A percentile compares a stretch with the other conserved stretches of the same genome.
Conservation (phyloP, 2,329 filamentous ascomycete genomes). For the Ophiocordyceps unilateralis region DNA sequence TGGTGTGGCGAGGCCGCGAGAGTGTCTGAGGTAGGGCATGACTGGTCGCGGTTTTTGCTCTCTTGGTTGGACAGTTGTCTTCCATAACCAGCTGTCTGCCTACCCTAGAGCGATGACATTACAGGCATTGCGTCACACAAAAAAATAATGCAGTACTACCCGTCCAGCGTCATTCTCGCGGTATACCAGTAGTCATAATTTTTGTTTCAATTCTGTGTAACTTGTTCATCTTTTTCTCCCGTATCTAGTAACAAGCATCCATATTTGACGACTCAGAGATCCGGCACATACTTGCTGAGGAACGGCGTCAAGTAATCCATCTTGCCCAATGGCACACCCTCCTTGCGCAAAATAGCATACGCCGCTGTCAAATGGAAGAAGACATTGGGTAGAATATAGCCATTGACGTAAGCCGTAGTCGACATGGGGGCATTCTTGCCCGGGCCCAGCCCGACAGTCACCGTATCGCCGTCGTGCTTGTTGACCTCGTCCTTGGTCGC, state of each 20-base stretch:
- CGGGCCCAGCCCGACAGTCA: constrained; percentile 15
- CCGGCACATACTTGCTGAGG: constrained; percentile 8
- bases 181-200: no score
- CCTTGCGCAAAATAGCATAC: constrained; percentile 42
- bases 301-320: constrained; percentile 28
- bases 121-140: no score
- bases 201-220: no score
- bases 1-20: neutral
- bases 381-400: constrained; percentile 39
- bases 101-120: no score
- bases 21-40: no score
- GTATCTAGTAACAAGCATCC: neutral
- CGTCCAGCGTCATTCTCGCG: no score
- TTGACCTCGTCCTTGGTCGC: constrained; percentile 17
- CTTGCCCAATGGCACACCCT: constrained; percentile 47
- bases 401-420: constrained; percentile 23
- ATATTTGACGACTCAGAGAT: neutral
- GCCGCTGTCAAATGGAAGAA: constrained; percentile 45
- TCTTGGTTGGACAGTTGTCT: no score
- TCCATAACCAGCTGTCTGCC: no score
- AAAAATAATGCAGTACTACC: no score
- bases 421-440: constrained; percentile 9
- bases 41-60: no score
- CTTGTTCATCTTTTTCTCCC: neutral
- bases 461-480: constrained; percentile 9